phyloP scores from a whole-genome alignment of 176 grass and related monocot species.

The Calamus simplicifolius region DNA sequence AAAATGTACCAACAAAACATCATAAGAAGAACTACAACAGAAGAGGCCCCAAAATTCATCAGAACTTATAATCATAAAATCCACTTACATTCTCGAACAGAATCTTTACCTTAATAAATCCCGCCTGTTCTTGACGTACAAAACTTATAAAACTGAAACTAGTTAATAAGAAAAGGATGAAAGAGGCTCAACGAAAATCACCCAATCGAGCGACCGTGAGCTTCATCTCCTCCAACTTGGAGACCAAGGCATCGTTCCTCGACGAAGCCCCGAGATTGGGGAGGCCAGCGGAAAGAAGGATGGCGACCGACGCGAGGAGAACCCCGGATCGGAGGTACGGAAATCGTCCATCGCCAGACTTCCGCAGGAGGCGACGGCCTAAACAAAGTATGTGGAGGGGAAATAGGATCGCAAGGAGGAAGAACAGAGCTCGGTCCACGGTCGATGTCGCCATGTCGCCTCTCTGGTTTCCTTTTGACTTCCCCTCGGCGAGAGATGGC shows the following conservation, averaged over 20 bases:
- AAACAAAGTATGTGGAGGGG: conserved; percentile 37
- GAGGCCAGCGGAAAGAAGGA: conserved; percentile 30
- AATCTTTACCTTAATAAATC: no score
- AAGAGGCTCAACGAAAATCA: conserved; percentile 10
- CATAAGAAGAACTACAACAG: no score
- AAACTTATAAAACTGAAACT: not conserved
- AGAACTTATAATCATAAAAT: no score
- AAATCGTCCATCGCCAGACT: not conserved
- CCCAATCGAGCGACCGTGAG: conserved; percentile 48
- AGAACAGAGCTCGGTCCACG: conserved; percentile 18
- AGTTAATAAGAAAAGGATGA: not conserved
- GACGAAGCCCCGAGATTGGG: conserved; percentile 9
- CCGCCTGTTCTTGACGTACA: not conserved
- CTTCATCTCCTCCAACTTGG: conserved; percentile 50
- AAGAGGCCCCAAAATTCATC: no score
- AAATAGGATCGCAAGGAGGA: conserved; percentile 27
- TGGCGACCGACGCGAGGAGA: conserved; percentile 19
- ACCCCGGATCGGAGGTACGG: conserved; percentile 10
- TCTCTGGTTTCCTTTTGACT: no score
- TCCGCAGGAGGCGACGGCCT: conserved; percentile 5
- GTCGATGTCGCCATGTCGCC: conserved; percentile 28
- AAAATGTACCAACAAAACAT: no score
- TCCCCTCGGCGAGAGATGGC: no score
- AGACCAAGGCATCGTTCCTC: not conserved
- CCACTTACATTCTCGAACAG: no score